Conservation (phyloP, 805 yeast genomes). For the Lachancea meyersii region DNA sequence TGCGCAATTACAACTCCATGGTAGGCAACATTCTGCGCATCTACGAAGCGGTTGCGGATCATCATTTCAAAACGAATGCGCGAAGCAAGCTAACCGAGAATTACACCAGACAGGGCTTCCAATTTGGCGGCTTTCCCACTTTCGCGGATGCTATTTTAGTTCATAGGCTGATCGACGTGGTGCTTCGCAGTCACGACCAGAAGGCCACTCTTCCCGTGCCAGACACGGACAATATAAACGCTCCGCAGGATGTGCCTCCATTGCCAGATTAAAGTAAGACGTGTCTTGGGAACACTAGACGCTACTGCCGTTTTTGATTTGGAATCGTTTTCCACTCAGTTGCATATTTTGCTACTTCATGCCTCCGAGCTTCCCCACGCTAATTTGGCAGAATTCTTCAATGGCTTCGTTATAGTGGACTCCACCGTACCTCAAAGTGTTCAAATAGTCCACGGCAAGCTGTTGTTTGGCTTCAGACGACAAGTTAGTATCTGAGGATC, state of each 20-base stretch:
- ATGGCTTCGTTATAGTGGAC: conserved; percentile 53
- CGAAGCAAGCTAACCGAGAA: conserved; percentile 23
- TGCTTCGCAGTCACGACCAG: conserved; percentile 20
- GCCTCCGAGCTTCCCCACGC: conserved; percentile 9
- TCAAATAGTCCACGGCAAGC: conserved; percentile 51
- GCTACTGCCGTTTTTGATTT: too few relatives aligned
- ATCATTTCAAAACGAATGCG: conserved; percentile 23
- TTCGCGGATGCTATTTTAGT: conserved; percentile 19
- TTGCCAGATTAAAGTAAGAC: too few relatives aligned
- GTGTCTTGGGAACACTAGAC: too few relatives aligned
- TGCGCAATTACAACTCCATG: conserved; percentile 29
- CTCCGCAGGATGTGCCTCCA: not conserved
- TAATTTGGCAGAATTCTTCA: conserved; percentile 51
- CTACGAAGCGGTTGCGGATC: conserved; percentile 30
- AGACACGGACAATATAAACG: not conserved
- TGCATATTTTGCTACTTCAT: not conserved
- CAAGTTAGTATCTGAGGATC: conserved; percentile 19
- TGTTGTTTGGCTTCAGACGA: conserved; percentile 37
- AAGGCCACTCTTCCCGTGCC: conserved; percentile 5
- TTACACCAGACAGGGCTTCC: conserved; percentile 25
- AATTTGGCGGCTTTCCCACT: conserved; percentile 30
- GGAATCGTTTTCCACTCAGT: too few relatives aligned
- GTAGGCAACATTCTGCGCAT: conserved; percentile 28
- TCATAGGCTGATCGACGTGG: conserved; percentile 23
- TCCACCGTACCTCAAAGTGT: conserved; percentile 53